Evolutionary conservation across 164 flowering plant genomes (phyloP).

Genomic region (Stephania japonica): DNA sequence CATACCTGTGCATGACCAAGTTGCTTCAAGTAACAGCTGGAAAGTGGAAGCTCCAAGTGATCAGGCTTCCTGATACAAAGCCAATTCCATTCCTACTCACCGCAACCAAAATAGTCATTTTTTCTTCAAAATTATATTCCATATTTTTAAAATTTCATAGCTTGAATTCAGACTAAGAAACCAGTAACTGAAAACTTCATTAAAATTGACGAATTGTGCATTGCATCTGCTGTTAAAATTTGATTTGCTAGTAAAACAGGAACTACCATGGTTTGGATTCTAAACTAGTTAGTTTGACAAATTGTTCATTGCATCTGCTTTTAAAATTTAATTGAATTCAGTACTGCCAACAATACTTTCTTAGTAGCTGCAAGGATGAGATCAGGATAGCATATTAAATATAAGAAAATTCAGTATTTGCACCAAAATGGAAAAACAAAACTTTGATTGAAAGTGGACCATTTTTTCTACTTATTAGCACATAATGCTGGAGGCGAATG

Average conservation of each 20-base stretch:
- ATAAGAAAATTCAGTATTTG: neutral
- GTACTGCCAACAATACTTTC: neutral
- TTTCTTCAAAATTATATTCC: neutral
- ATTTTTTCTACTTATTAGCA: no score
- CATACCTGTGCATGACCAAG: conserved; percentile 22
- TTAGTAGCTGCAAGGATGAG: neutral
- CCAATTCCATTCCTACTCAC: neutral
- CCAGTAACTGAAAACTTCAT: neutral
- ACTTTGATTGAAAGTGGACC: no score
- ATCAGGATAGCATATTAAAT: neutral
- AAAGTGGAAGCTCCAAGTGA: conserved; percentile 6
- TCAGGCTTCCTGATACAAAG: neutral
- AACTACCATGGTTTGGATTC: neutral
- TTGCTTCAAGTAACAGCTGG: conserved; percentile 28
- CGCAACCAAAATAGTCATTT: neutral
- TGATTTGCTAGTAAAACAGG: neutral
- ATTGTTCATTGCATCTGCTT: no score
- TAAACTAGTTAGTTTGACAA: neutral
- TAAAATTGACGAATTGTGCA: neutral
- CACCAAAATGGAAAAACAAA: no score
- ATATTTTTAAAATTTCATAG: neutral
- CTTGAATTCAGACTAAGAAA: neutral
- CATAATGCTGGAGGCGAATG: no score
- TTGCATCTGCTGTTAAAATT: neutral
- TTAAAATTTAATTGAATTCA: neutral